Evolutionary conservation across 1,139 yeast species (phyloP).

Genomic region (Yamadazyma jaroonii): DNA sequence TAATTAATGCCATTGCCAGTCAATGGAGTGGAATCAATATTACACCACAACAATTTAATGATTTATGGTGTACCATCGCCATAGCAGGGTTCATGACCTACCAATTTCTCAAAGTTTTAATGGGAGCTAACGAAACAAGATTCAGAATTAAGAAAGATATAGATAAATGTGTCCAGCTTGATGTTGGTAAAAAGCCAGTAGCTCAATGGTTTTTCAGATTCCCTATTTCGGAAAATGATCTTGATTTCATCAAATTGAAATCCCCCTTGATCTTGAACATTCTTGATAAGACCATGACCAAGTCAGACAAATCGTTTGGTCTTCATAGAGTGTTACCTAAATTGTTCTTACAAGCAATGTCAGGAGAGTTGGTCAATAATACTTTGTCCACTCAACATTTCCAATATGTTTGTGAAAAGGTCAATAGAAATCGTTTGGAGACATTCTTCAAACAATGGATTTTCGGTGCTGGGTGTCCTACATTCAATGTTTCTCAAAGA

Average conservation of each 20-base stretch:
- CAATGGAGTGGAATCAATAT: slow-evolving; percentile 97
- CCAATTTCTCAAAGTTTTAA: slow-evolving; percentile 62
- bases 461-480: slow-evolving; percentile 83
- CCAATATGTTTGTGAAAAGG: slow-evolving; percentile 90
- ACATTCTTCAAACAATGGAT: slow-evolving; percentile 93
- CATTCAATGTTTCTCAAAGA: slow-evolving; percentile 81
- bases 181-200: slow-evolving; percentile 79
- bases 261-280: slow-evolving; percentile 85
- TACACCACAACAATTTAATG: slow-evolving; percentile 75
- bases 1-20: slow-evolving; percentile 70
- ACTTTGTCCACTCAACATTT: slow-evolving; percentile 79
- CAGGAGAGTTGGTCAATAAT: slow-evolving; percentile 86
- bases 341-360: slow-evolving; percentile 89
- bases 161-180: slow-evolving; percentile 67
- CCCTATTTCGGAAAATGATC: slow-evolving; percentile 63
- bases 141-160: slow-evolving; percentile 64
- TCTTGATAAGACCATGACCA: slow-evolving; percentile 89
- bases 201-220: slow-evolving; percentile 63
- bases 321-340: slow-evolving; percentile 89
- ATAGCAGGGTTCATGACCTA: slow-evolving; percentile 81
- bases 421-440: slow-evolving; percentile 81
- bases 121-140: slow-evolving; percentile 83
- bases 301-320: slow-evolving; percentile 92
- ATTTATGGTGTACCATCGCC: slow-evolving; percentile 91
- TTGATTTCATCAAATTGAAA: slow-evolving; percentile 68